Evolutionary conservation across 2,329 filamentous ascomycete species (phyloP).

Genomic region (Curvularia spicifera): DNA sequence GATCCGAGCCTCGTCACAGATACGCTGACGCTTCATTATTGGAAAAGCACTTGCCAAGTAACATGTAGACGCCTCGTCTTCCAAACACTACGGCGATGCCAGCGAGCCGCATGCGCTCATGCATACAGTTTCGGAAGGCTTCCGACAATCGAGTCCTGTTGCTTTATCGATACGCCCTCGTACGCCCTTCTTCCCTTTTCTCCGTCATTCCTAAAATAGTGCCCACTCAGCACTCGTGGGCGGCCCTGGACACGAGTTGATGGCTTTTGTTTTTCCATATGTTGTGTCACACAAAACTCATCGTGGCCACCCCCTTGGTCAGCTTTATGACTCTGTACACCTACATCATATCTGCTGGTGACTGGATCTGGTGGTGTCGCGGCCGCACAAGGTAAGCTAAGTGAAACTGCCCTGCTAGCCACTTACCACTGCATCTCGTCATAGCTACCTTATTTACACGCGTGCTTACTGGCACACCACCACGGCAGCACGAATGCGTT

Average conservation of each 20-base stretch:
- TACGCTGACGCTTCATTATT: not conserved
- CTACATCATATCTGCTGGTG: not conserved
- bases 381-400: not conserved
- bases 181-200: constrained; percentile 3
- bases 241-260: constrained; percentile 3
- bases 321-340: not conserved
- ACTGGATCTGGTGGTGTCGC: not conserved
- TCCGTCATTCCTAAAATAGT: constrained; percentile 16
- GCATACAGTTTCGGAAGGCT: constrained; percentile 11
- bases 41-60: not conserved
- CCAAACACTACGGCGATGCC: not conserved
- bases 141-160: constrained; percentile 6
- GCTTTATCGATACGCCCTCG: constrained; percentile 30
- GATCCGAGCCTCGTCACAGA: not conserved
- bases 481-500: not conserved
- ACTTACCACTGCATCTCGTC: constrained; percentile 3
- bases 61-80: not conserved
- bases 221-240: constrained; percentile 4
- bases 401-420: not conserved
- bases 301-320: not conserved
- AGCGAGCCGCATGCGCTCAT: constrained; percentile 5
- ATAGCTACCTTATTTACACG: constrained; percentile 1
- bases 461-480: constrained; percentile 1
- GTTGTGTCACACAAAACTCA: not conserved
- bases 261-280: not conserved